Evolutionary conservation across 2,329 filamentous ascomycete genomes (phyloP).

Genomic region (Microascus cirrosus): DNA sequence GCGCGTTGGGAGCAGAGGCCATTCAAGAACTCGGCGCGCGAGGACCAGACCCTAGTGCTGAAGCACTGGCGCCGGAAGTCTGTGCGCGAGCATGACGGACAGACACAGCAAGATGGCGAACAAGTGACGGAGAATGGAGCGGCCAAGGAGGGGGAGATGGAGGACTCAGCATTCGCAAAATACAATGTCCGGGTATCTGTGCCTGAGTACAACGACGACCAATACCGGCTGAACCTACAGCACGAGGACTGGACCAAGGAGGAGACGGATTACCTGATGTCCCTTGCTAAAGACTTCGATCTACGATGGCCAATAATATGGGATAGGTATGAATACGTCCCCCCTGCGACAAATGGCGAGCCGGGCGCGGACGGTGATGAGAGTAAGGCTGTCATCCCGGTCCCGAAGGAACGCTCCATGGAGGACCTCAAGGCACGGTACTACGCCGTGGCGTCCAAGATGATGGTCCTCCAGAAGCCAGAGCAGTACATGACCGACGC

Average conservation of each 20-base stretch:
- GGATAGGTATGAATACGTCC: slow-evolving; percentile 76
- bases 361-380: slow-evolving; percentile 32
- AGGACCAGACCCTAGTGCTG: slow-evolving; percentile 55
- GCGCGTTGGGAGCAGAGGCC: slow-evolving; percentile 54
- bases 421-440: slow-evolving; percentile 89
- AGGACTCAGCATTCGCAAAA: slow-evolving; percentile 65
- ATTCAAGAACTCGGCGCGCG: slow-evolving; percentile 69
- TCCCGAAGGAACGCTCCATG: slow-evolving; percentile 52
- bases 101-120: slow-evolving; percentile 23
- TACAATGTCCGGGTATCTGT: slow-evolving; percentile 75
- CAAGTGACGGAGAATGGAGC: slow-evolving; percentile 9
- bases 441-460: slow-evolving; percentile 73
- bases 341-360: slow-evolving; percentile 31
- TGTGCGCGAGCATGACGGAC: slow-evolving; percentile 23
- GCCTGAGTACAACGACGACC: slow-evolving; percentile 74
- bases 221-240: slow-evolving; percentile 67
- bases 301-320: slow-evolving; percentile 84
- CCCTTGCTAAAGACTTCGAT: slow-evolving; percentile 65
- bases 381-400: slow-evolving; percentile 42
- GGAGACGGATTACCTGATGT: slow-evolving; percentile 86
- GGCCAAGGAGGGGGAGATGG: slow-evolving; percentile 19
- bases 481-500: slow-evolving; percentile 77
- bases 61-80: slow-evolving; percentile 70
- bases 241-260: slow-evolving; percentile 77
- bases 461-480: slow-evolving; percentile 71